A percentile compares a stretch with the other conserved stretches of the same genome.
Evolutionary conservation across 352 stramenopile species (phyloP).

Genomic region (Thalassiosira livingstoniorum): DNA sequence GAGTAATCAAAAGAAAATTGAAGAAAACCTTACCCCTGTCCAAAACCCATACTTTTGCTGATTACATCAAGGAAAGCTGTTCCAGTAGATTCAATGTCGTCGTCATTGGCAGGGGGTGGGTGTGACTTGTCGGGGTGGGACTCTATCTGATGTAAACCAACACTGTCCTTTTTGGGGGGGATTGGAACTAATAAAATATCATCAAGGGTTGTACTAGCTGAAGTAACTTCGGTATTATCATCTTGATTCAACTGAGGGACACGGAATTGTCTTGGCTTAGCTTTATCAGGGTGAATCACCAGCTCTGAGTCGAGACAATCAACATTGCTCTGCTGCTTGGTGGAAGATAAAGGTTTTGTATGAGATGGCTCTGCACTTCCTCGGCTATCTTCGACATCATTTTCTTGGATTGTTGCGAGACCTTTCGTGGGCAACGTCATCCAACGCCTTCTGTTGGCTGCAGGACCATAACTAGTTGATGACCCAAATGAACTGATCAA

Average conservation of each 20-base stretch:
- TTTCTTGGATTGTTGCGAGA: constrained; percentile 84
- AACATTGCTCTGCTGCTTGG: not conserved
- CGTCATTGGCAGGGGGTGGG: constrained; percentile 63
- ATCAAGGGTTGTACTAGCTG: constrained; percentile 37
- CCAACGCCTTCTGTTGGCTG: constrained; percentile 66
- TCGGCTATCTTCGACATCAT: constrained; percentile 56
- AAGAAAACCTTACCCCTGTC: constrained; percentile 53
- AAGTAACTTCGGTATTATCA: constrained; percentile 22
- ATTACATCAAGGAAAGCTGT: constrained; percentile 83
- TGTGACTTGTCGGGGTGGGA: constrained; percentile 31
- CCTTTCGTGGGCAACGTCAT: constrained; percentile 74
- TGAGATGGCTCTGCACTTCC: constrained; percentile 23
- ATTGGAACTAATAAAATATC: constrained; percentile 29
- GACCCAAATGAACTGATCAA: constrained; percentile 35
- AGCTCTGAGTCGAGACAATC: constrained; percentile 73
- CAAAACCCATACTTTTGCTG: constrained; percentile 72
- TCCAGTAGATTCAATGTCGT: constrained; percentile 79
- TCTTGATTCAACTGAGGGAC: constrained; percentile 66
- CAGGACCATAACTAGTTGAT: constrained; percentile 28
- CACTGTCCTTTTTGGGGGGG: constrained; percentile 9
- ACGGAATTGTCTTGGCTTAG: constrained; percentile 71
- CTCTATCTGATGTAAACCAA: constrained; percentile 3
- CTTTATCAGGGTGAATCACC: constrained; percentile 46
- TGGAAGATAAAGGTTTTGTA: constrained; percentile 18
- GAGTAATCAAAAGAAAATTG: constrained; percentile 1